phyloP scores from a whole-genome alignment of 768 basidiomycete genomes.

The Suillus decipiens region DNA sequence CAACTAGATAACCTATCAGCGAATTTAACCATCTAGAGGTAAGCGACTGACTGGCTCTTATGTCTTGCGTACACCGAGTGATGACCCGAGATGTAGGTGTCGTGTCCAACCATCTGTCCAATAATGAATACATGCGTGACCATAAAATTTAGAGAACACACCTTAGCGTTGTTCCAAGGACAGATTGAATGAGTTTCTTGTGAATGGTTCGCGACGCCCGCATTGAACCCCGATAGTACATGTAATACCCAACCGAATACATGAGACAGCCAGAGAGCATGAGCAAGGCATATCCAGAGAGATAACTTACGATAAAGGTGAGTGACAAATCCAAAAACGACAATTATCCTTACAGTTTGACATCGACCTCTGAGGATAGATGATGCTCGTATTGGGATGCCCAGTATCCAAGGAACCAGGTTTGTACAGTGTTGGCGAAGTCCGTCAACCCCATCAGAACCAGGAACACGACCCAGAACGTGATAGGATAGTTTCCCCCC shows the following conservation, averaged over 20 bases:
- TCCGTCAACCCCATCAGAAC: conserved; percentile 26
- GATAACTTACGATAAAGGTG: conserved; percentile 41
- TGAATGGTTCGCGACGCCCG: conserved; percentile 60
- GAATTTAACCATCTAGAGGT: not conserved
- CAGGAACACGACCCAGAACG: conserved; percentile 33
- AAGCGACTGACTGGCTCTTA: conserved; percentile 32
- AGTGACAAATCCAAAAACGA: not conserved
- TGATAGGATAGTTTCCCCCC: conserved; percentile 26
- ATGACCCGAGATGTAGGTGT: conserved; percentile 60
- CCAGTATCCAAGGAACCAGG: conserved; percentile 49
- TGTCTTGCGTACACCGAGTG: conserved; percentile 67
- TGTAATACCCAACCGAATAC: conserved; percentile 36
- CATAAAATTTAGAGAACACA: conserved; percentile 39
- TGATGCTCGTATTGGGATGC: conserved; percentile 41
- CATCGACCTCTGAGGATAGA: conserved; percentile 34
- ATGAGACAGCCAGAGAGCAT: conserved; percentile 32
- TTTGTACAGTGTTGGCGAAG: conserved; percentile 28
- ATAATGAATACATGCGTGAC: conserved; percentile 31
- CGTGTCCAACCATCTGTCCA: conserved; percentile 48
- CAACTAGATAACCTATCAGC: conserved; percentile 28
- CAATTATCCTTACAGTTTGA: conserved; percentile 31
- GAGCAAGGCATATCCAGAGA: conserved; percentile 43
- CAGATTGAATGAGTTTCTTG: conserved; percentile 47
- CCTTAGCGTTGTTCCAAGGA: conserved; percentile 63
- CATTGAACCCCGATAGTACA: conserved; percentile 50